phyloP scores from a whole-genome alignment of 129 eudicot species.

The Scalesia atractyloides region DNA sequence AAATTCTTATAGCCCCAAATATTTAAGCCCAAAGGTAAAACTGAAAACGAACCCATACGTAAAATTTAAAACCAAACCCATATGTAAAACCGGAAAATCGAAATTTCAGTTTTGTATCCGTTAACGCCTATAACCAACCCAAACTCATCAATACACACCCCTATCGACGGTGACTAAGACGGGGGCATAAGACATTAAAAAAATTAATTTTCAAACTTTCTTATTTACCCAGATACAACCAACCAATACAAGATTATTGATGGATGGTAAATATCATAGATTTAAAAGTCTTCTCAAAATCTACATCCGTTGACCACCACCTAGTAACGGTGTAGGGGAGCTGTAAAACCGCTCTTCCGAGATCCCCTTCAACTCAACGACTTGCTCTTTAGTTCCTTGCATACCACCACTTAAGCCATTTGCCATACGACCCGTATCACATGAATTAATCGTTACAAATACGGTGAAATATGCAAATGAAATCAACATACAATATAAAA shows the following conservation, averaged over 20 bases:
- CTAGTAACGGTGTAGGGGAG: constrained; percentile 29
- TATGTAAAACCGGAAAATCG: no score
- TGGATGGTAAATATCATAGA: neutral
- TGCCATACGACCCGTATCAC: neutral
- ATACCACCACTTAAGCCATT: constrained; percentile 6
- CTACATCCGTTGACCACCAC: neutral
- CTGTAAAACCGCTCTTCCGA: constrained; percentile 26
- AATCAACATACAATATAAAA: neutral
- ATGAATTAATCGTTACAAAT: neutral
- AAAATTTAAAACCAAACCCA: no score
- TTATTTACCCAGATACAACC: neutral
- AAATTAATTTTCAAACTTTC: neutral
- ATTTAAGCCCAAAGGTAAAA: no score
- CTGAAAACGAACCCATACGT: no score
- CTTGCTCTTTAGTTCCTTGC: constrained; percentile 2
- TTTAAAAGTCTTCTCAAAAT: neutral
- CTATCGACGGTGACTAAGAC: no score
- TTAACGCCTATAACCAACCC: no score
- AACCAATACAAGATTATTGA: neutral
- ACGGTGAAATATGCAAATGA: neutral
- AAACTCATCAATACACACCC: no score
- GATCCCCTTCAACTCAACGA: constrained; percentile 2
- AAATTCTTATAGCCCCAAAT: no score
- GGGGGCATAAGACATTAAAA: neutral
- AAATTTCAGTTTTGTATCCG: no score